A percentile compares a stretch with the other conserved stretches of the same genome.
These are phyloP conservation scores for Ormosia emarginata DNA, from an alignment of 306 rosid genomes.

Conservation along the genomic window DNA sequence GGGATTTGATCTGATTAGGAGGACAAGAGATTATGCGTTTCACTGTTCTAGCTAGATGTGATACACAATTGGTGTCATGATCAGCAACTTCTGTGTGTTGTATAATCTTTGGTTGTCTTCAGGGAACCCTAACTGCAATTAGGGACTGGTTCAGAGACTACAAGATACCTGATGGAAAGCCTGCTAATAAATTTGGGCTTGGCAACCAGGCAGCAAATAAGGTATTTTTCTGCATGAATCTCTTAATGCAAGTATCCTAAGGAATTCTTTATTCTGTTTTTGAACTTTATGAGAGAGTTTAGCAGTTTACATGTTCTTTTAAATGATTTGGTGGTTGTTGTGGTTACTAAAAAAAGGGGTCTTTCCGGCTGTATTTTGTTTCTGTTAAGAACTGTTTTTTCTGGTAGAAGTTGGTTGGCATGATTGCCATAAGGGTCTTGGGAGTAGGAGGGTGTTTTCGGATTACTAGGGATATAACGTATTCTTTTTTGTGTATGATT, in stretches of 20 bases:
- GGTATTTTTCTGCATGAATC: constrained; percentile 37
- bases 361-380: neutral
- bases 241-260: neutral
- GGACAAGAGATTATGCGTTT: neutral
- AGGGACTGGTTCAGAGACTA: constrained; percentile 97
- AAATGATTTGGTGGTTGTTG: neutral
- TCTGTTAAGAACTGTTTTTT: neutral
- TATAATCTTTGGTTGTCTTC: constrained; percentile 32
- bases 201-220: constrained; percentile 82
- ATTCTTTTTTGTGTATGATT: neutral
- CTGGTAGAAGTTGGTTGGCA: neutral
- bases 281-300: neutral
- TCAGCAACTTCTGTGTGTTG: neutral
- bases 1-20: neutral
- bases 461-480: neutral
- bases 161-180: constrained; percentile 97
- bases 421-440: neutral
- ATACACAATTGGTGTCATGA: neutral
- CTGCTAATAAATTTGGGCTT: constrained; percentile 93
- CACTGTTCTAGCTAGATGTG: neutral
- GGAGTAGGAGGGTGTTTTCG: neutral
- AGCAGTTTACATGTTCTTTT: neutral
- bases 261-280: neutral
- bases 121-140: constrained; percentile 92
- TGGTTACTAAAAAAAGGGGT: neutral